Base-by-base conservation (phyloP, 257 asterid species). In the Primulina eburnea region DNA sequence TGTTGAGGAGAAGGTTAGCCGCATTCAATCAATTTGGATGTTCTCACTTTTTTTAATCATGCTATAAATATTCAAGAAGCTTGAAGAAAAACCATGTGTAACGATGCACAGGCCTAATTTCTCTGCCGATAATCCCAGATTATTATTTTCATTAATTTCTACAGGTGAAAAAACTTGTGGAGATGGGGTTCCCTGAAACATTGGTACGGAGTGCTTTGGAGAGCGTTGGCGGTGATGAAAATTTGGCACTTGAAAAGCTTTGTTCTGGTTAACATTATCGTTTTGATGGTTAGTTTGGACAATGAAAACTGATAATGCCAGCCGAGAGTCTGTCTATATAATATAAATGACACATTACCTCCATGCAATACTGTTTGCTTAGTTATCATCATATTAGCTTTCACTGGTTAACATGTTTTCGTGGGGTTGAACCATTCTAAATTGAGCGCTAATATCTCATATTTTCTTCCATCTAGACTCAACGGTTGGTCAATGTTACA, bases 241-340 rank as follows among this genome's bases (percentile, higher is more conserved):
- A 93, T 76, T 57, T 86, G 87, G 99, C 99, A 68, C 92, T 93
- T 34, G 99, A 93, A 85, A 93, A 81, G 94, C 97, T 93, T 73
- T 93, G 94, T 88, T 83, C 94, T 53, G 82, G 70, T 40, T 92
- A 84, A 77, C 57, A 4, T 47, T 4, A 47, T 10, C 14, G 8
- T 5, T 14, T 16, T 17, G 57, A 50, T 17, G 57, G 16, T 50
- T 50, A 50, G 21, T 50, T 43, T 50, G 57, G 20, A 50, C 57
- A 50, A 50, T 5, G 57, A 50, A 50, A 16, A 50, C 21, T 50
- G 57, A 50, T 24, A 16, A 20, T 50, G 0, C 20, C 8, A 17
- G 8, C 12, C 4, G 55, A 18, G 18, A 47, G 18, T 47, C 55
- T 14, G 55, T 47, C 55, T 47, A 14, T 50, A 50, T 50, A 21